Evolutionary conservation across 306 rosid species (phyloP), one percentile per base, ranked within the genome.

Genomic region (Erythrophleum fordii): DNA sequence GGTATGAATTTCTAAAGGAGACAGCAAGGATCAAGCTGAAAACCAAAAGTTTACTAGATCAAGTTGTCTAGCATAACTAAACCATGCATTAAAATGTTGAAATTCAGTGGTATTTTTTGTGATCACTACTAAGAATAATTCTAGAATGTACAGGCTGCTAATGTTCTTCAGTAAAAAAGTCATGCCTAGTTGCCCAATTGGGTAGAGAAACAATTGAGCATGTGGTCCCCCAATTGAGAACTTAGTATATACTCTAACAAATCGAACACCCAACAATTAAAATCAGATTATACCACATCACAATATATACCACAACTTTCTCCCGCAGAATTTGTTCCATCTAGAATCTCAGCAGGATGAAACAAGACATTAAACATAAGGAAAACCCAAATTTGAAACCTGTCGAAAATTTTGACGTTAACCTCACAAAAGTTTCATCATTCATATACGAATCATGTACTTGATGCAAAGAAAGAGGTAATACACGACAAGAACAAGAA

Each of bases 301-400:
- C 22, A 20, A 69, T 17, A 72, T 64, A 35, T 35, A n/a, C 29
- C 49, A 41, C 80, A 72, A 72, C 81, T 80, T 87, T 83, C 62
- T 81, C 68, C 69, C 73, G 66, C 77, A 75, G 81, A 86, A 87
- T 82, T 81, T 79, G 88, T 86, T 86, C 88, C 70, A 82, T 62
- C 52, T 34, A 81, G 89, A 89, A 89, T 87, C 93, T 88, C 60
- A 77, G 22, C 49, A 76, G 80, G 82, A 82, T 83, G 83, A 84
- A 78, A 60, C 85, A 59, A 77, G 23, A 58, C 80, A 70, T 62
- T 9, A 41, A 52, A 55, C 85, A 80, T 39, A 67, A 20, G 60
- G 77, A 23, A 73, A 69, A 73, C 61, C 45, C 75, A 52, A 52
- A 62, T 75, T 69, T 69, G 84, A 81, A 81, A 65, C 79, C 85